Evolutionary conservation across 805 yeast species (phyloP).

Genomic region (Kuraishia hungarica): DNA sequence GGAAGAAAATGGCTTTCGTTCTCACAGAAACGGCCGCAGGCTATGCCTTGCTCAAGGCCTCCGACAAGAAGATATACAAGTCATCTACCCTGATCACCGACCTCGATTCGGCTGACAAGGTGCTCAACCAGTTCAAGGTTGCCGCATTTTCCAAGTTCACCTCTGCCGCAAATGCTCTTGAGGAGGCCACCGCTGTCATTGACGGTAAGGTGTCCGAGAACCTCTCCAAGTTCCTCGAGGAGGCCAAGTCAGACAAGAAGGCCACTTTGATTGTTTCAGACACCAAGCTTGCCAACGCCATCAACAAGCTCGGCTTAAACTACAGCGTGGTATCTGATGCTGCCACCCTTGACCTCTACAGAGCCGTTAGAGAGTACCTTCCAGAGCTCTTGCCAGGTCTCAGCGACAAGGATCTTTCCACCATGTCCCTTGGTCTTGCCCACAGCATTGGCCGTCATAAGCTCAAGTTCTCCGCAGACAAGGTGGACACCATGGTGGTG

Average conservation of each 20-base stretch:
- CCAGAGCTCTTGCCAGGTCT: slow-evolving; percentile 94
- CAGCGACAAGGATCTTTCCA: slow-evolving; percentile 72
- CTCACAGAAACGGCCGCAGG: slow-evolving; percentile 98
- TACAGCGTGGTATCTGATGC: slow-evolving; percentile 90
- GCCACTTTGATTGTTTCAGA: slow-evolving; percentile 87
- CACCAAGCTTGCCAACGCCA: slow-evolving; percentile 92
- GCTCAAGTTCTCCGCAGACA: slow-evolving; percentile 94
- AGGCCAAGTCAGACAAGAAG: slow-evolving; percentile 72
- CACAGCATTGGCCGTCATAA: slow-evolving; percentile 98
- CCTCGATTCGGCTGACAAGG: slow-evolving; percentile 75
- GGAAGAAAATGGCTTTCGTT: slow-evolving; percentile 62
- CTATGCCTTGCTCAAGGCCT: slow-evolving; percentile 93
- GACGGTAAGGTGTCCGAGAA: slow-evolving; percentile 91
- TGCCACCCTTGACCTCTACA: slow-evolving; percentile 86
- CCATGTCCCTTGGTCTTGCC: slow-evolving; percentile 97
- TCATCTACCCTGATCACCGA: slow-evolving; percentile 66
- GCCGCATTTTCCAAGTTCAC: slow-evolving; percentile 92
- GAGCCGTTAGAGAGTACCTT: slow-evolving; percentile 90
- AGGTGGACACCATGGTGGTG: slow-evolving; percentile 98
- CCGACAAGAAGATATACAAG: slow-evolving; percentile 95
- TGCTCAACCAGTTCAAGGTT: slow-evolving; percentile 82
- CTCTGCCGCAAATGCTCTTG: slow-evolving; percentile 93
- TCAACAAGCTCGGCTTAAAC: slow-evolving; percentile 87
- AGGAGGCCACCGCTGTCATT: slow-evolving; percentile 85
- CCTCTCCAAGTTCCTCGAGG: slow-evolving; percentile 68